Percentiles rank a stretch among this genome's conserved stretches.
Evolutionary conservation across 805 yeast species (phyloP).

Genomic region (Candida qinlingensis): DNA sequence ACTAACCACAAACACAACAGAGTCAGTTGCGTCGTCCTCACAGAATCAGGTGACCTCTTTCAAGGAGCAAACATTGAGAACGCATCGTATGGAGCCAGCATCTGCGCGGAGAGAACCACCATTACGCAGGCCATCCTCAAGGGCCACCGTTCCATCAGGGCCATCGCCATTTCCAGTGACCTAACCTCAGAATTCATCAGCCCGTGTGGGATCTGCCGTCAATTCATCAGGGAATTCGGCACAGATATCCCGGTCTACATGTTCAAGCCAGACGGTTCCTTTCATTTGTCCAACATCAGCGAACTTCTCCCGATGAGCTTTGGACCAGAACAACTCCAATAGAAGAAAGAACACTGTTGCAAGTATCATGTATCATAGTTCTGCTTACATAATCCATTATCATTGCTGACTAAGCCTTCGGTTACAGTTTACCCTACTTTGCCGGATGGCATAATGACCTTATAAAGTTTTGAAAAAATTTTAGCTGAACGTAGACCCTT

Average conservation of each 20-base stretch:
- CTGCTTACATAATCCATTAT: neutral
- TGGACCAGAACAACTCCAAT: conserved; percentile 57
- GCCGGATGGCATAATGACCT: too few species aligned
- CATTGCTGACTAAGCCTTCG: neutral
- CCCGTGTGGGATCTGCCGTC: conserved; percentile 96
- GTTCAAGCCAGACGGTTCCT: conserved; percentile 53
- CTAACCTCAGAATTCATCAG: conserved; percentile 46
- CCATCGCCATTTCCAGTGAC: conserved; percentile 67
- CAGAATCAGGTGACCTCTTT: conserved; percentile 42
- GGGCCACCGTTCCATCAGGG: conserved; percentile 42
- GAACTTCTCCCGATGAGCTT: conserved; percentile 79
- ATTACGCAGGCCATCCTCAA: conserved; percentile 47
- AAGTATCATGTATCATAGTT: neutral
- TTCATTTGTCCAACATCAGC: conserved; percentile 41
- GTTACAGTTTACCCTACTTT: neutral
- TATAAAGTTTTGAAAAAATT: too few species aligned
- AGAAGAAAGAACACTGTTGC: too few species aligned
- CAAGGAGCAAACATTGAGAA: conserved; percentile 90
- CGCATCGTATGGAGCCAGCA: conserved; percentile 78
- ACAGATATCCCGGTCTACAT: conserved; percentile 55
- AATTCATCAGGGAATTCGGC: conserved; percentile 79
- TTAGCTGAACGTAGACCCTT: too few species aligned
- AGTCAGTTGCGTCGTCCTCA: conserved; percentile 76
- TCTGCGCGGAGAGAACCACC: conserved; percentile 75
- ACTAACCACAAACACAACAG: conserved; percentile 9